Evolutionary conservation across 352 stramenopile genomes (phyloP), one percentile per base, ranked within the genome.

Genomic region (Phytophthora cactorum): DNA sequence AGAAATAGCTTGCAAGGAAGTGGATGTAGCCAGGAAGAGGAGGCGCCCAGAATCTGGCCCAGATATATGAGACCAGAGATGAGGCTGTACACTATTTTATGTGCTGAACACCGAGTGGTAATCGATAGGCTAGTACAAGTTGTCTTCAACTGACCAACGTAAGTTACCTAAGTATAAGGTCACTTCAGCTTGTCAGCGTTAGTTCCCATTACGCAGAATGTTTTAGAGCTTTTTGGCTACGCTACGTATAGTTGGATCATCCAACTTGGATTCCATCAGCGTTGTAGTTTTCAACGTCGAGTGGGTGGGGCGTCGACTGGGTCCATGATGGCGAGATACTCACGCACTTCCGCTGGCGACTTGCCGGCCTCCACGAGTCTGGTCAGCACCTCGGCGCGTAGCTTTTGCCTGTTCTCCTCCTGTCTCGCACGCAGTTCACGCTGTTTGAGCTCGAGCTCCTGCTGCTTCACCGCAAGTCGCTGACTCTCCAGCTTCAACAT

Each of bases 361-460:
- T 79, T 79, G 14, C 72, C 72, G 9, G 69, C 57, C 47, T 70
- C 55, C 46, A 77, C 70, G 14, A 77, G 34, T 43, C 17, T 63
- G 0, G 51, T 74, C n/a, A 77, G 52, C 46, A 77, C 59, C 1
- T 74, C 65, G n/a, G 70, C 70, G 32, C 65, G 70, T 62, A 66
- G 68, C 62, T 57, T 74, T 49, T 74, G 71, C n/a, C 52, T 57
- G 32, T 60, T 65, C 28, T 82, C 65, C 15, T 78, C 68, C 52
- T 85, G 71, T 36, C 69, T 64, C 14, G 68, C 57, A 7, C 74
- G 55, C 28, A 88, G 46, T 39, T 84, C 74, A 1, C 36, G 72
- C 59, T 81, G 72, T 41, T 79, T 81, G 15, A 86, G 52, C 27
- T 75, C 74, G 22, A 89, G 64, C 54, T 87, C 74, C 28, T 74